Percentiles rank a stretch among this genome's conserved stretches.
Conservation (phyloP, 306 rosid genomes). For the Lablab purpureus region DNA sequence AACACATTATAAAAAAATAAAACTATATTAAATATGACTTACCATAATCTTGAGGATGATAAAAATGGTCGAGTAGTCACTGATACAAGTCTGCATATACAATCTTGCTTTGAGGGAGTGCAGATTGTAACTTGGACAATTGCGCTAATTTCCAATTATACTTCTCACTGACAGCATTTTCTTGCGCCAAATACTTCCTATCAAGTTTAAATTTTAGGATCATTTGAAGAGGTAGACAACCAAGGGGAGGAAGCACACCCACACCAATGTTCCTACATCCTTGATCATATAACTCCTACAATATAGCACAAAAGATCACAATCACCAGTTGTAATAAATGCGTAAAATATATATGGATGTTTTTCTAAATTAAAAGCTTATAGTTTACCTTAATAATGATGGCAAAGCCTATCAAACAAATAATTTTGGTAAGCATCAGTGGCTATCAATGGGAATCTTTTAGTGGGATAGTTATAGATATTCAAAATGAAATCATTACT, state of each 20-base stretch:
- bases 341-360: no score
- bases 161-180: constrained; percentile 55
- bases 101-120: constrained; percentile 58
- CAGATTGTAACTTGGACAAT: constrained; percentile 45
- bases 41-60: constrained; percentile 60
- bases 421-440: no score
- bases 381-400: no score
- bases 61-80: constrained; percentile 49
- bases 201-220: constrained; percentile 20
- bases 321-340: no score
- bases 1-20: neutral
- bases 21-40: constrained; percentile 8
- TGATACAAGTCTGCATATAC: constrained; percentile 46
- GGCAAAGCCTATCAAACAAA: no score
- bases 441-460: no score
- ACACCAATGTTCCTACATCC: constrained; percentile 57
- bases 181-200: constrained; percentile 45
- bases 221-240: constrained; percentile 68
- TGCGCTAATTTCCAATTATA: constrained; percentile 56
- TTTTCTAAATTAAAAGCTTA: no score
- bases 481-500: no score
- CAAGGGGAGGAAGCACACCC: constrained; percentile 67
- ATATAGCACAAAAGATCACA: no score
- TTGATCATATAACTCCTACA: constrained; percentile 55
- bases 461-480: no score